phyloP scores from a whole-genome alignment of 139 green algal genomes.

The Micractinium sp. region DNA sequence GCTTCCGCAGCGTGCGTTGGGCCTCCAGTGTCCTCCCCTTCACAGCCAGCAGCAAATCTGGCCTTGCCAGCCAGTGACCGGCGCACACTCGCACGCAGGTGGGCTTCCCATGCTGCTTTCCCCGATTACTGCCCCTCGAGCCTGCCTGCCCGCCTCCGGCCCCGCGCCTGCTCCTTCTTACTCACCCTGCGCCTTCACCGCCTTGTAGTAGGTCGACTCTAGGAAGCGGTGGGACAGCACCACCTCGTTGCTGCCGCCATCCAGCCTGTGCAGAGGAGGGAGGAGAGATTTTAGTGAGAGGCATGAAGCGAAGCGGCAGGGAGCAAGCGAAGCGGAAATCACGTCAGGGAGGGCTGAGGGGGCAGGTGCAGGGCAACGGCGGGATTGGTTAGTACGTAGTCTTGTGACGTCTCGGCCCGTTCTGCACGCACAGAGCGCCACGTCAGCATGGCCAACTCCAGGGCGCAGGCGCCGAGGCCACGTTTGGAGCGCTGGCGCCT shows the following conservation, averaged over 20 bases:
- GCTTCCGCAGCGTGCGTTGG: too few species aligned
- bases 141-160: background rate
- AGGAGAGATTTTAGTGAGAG: background rate
- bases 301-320: background rate
- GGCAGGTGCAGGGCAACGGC: background rate
- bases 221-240: slow-evolving; percentile 41
- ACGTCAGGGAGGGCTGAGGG: background rate
- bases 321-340: background rate
- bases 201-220: slow-evolving; percentile 28
- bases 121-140: background rate
- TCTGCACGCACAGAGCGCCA: too few species aligned
- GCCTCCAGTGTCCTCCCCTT: too few species aligned
- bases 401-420: too few species aligned
- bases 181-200: background rate
- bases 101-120: too few species aligned
- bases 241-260: slow-evolving; percentile 18
- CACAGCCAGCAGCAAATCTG: too few species aligned
- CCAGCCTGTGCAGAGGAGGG: background rate
- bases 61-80: too few species aligned
- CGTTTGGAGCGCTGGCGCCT: too few species aligned
- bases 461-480: too few species aligned
- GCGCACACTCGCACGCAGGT: too few species aligned
- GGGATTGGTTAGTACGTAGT: too few species aligned
- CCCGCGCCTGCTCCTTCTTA: background rate
- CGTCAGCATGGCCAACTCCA: too few species aligned